Evolutionary conservation across 2,329 filamentous ascomycete genomes (phyloP).

Genomic region (Purpureocillium takamizusanense): DNA sequence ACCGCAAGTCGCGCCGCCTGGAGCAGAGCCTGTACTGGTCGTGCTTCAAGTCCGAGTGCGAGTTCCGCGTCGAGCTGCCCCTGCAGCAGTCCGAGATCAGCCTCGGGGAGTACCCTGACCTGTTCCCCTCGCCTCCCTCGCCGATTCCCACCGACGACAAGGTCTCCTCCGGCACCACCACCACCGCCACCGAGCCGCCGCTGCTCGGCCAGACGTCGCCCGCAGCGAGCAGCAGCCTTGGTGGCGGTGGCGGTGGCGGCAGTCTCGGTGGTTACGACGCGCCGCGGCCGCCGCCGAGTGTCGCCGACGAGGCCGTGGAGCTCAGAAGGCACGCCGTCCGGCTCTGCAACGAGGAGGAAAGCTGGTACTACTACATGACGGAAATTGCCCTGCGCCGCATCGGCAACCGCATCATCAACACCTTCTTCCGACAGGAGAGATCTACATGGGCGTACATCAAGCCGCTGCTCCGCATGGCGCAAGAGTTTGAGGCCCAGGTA

Average conservation of each 20-base stretch:
- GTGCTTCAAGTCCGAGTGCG: conserved; percentile 32
- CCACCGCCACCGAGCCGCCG: conserved; percentile 7
- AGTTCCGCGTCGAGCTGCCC: conserved; percentile 28
- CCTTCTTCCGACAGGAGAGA: conserved; percentile 11
- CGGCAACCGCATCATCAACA: conserved; percentile 28
- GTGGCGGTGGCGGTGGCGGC: no score
- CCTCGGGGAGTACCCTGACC: conserved; percentile 22
- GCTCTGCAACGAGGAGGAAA: conserved; percentile 17
- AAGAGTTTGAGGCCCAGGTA: conserved; percentile 14
- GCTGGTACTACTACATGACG: conserved; percentile 35
- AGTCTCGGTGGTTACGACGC: background rate
- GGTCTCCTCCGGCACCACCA: conserved; percentile 10
- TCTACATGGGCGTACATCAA: conserved; percentile 11
- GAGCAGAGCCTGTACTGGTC: conserved; percentile 33
- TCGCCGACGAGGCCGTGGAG: conserved; percentile 7
- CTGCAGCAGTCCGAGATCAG: conserved; percentile 25
- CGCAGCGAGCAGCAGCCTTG: no score
- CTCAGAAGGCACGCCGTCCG: conserved; percentile 10
- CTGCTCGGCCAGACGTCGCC: no score
- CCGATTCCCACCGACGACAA: conserved; percentile 4
- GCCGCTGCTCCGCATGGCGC: conserved; percentile 11
- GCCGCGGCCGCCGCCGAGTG: no score
- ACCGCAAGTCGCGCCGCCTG: conserved; percentile 15
- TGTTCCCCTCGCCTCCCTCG: conserved; percentile 17
- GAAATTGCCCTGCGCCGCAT: conserved; percentile 32